phyloP scores from a whole-genome alignment of 2,329 filamentous ascomycete genomes.

The Phoma herbarum region DNA sequence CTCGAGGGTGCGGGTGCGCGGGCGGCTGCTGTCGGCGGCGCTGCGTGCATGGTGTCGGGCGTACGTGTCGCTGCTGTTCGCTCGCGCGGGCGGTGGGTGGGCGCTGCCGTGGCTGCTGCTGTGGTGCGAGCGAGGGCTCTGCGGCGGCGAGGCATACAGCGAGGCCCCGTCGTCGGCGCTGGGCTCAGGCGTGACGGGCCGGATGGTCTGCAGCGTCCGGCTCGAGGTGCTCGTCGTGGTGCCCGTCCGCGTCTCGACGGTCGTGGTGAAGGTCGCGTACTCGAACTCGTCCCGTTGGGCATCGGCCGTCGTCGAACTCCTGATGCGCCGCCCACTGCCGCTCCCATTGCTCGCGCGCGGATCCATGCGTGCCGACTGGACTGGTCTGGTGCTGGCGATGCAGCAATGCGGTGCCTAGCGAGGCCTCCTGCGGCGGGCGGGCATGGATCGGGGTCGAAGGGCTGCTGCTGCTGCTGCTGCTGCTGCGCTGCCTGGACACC shows the following conservation, averaged over 20 bases:
- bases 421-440: constrained; percentile 8
- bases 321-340: constrained; percentile 8
- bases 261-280: constrained; percentile 15
- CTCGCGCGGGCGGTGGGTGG: constrained; percentile 30
- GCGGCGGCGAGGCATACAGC: constrained; percentile 38
- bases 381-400: too few relatives aligned
- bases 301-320: constrained; percentile 18
- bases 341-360: constrained; percentile 3
- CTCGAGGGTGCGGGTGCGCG: constrained; percentile 62
- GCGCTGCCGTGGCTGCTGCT: constrained; percentile 28
- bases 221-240: constrained; percentile 24
- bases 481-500: background rate
- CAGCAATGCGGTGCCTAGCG: constrained; percentile 1
- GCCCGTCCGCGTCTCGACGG: constrained; percentile 7
- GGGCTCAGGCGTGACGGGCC: constrained; percentile 67
- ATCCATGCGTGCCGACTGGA: constrained; percentile 18
- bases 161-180: constrained; percentile 52
- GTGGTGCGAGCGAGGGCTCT: constrained; percentile 40
- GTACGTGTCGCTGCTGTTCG: constrained; percentile 46
- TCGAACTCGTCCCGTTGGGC: constrained; percentile 4
- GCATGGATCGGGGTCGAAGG: constrained; percentile 9
- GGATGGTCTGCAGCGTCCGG: constrained; percentile 55
- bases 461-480: background rate
- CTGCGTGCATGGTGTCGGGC: constrained; percentile 47
- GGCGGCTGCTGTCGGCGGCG: constrained; percentile 62